Percentiles rank a stretch among this genome's conserved stretches.
These are phyloP conservation scores for Pythium dissimile DNA, from an alignment of 352 stramenopile genomes.

Conservation along the genomic window DNA sequence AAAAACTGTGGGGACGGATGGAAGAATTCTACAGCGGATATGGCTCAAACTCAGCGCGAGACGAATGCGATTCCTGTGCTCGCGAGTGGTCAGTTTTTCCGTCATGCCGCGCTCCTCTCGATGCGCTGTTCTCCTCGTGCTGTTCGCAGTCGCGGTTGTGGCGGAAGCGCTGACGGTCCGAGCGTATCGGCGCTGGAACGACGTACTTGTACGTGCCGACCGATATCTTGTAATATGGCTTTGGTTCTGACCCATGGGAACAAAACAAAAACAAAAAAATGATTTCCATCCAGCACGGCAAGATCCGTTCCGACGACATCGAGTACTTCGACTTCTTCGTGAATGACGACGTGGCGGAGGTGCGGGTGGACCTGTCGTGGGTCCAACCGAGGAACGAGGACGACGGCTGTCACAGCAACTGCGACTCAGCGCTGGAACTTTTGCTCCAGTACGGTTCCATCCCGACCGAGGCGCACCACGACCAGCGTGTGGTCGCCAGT, in stretches of 20 bases:
- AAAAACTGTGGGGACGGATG: not conserved
- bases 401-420: not conserved
- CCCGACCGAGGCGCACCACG: conserved; percentile 5
- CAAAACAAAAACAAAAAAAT: too few relatives aligned
- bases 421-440: conserved; percentile 9
- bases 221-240: not conserved
- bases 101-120: not conserved
- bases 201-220: conserved; percentile 7
- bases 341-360: conserved; percentile 1
- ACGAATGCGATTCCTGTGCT: not conserved
- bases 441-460: conserved; percentile 13
- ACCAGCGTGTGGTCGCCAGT: conserved; percentile 2
- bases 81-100: too few relatives aligned
- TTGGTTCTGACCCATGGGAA: conserved; percentile 1
- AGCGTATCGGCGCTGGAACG: not conserved
- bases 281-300: conserved; percentile 14
- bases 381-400: not conserved
- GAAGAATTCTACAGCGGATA: not conserved
- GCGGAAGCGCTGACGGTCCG: not conserved
- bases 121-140: not conserved
- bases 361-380: not conserved
- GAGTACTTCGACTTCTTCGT: conserved; percentile 27
- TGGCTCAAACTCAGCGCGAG: not conserved
- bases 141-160: not conserved
- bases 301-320: conserved; percentile 20